Evolutionary conservation across 441 rosid species (phyloP).

Genomic region (Erodium chrysanthum): DNA sequence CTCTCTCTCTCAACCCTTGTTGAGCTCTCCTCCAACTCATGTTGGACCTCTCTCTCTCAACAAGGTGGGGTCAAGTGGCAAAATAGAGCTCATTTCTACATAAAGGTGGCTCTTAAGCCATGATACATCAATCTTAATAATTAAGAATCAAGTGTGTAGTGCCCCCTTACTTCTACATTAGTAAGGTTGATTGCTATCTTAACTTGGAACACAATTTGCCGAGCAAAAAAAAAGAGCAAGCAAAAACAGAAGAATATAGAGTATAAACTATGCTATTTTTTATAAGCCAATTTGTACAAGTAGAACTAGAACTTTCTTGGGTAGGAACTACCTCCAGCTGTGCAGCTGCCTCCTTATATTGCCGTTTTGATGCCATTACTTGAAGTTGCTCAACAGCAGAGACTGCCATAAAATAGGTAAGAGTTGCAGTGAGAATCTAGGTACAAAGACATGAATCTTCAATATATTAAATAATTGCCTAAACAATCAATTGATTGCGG

Average conservation of each 20-base stretch:
- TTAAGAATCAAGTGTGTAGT: too few species aligned
- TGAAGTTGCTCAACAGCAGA: conserved; percentile 99
- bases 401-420: conserved; percentile 43
- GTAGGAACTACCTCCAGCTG: conserved; percentile 76
- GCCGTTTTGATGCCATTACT: conserved; percentile 96
- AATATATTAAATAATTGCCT: conserved; percentile 2
- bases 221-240: too few species aligned
- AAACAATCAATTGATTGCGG: background rate
- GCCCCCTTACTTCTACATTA: too few species aligned
- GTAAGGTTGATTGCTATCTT: too few species aligned
- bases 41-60: too few species aligned
- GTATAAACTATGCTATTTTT: background rate
- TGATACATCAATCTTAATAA: too few species aligned
- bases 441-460: conserved; percentile 11
- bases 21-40: too few species aligned
- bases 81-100: too few species aligned
- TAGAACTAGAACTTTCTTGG: background rate
- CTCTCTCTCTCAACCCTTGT: too few species aligned
- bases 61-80: too few species aligned
- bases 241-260: background rate
- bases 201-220: too few species aligned
- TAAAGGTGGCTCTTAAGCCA: too few species aligned
- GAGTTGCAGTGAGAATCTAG: conserved; percentile 12
- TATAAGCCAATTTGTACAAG: background rate
- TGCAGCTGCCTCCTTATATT: conserved; percentile 96